Conservation (phyloP, 2,329 filamentous ascomycete genomes). For the Talaromyces verruculosus region DNA sequence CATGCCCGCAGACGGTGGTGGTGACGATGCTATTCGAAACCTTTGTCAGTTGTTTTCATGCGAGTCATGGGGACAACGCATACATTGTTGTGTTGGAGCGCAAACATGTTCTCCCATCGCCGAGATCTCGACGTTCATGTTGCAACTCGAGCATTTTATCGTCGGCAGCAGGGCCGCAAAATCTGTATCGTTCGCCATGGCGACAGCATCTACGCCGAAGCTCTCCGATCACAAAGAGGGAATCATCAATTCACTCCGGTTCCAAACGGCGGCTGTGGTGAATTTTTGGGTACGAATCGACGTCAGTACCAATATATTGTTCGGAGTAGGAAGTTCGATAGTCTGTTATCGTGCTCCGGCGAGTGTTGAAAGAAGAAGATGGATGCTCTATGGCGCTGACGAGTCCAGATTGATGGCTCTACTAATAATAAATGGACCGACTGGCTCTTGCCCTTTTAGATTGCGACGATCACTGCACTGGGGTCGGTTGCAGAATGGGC, state of each 20-base stretch:
- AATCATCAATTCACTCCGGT: slow-evolving; percentile 15
- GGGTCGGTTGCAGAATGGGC: neutral
- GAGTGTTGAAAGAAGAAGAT: neutral
- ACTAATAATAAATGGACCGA: slow-evolving; percentile 7
- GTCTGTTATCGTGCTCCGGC: slow-evolving; percentile 7
- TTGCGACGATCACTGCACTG: slow-evolving; percentile 19
- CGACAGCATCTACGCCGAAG: slow-evolving; percentile 20
- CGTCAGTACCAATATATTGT: slow-evolving; percentile 6
- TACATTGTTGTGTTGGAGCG: slow-evolving; percentile 32
- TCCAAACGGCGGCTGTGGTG: neutral
- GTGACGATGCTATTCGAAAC: slow-evolving; percentile 31
- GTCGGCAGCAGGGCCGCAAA: slow-evolving; percentile 72
- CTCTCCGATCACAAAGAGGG: slow-evolving; percentile 15
- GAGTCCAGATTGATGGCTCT: slow-evolving; percentile 10
- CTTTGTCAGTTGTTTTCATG: slow-evolving; percentile 20
- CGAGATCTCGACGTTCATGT: slow-evolving; percentile 75
- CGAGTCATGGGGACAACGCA: slow-evolving; percentile 12
- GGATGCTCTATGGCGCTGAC: neutral
- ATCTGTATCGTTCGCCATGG: slow-evolving; percentile 47
- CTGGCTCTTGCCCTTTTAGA: slow-evolving; percentile 9
- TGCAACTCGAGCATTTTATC: slow-evolving; percentile 85
- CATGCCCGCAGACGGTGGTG: slow-evolving; percentile 25
- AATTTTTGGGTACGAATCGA: slow-evolving; percentile 4
- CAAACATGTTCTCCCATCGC: slow-evolving; percentile 85
- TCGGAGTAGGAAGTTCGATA: slow-evolving; percentile 17